Conservation (phyloP, 805 yeast genomes). For the baker's yeast (Saccharomyces cerevisiae) region DNA sequence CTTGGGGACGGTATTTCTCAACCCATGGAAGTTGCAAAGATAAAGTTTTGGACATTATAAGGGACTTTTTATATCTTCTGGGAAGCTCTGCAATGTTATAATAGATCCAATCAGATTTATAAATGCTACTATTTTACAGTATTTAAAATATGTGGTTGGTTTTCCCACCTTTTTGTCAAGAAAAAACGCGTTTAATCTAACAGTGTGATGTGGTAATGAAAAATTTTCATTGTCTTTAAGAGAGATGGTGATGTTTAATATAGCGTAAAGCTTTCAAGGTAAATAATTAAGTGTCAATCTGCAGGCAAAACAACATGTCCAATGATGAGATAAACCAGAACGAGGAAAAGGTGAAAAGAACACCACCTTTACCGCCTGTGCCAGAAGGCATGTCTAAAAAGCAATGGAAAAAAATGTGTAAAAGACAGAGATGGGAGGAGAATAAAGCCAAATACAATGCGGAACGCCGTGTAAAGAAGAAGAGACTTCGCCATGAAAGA, state of each 20-base stretch:
- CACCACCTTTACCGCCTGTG: slow-evolving; percentile 29
- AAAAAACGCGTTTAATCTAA: background rate
- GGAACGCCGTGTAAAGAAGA: slow-evolving; percentile 48
- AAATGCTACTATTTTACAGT: background rate
- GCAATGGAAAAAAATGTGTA: slow-evolving; percentile 72
- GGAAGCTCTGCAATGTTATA: background rate
- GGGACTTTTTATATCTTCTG: background rate
- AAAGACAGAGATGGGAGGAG: slow-evolving; percentile 50
- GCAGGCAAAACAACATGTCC: background rate
- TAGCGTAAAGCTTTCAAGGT: background rate
- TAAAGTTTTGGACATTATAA: slow-evolving; percentile 8
- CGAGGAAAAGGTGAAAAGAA: slow-evolving; percentile 6
- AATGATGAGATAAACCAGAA: background rate
- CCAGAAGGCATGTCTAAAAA: slow-evolving; percentile 86
- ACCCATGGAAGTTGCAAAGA: slow-evolving; percentile 50
- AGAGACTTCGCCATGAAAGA: slow-evolving; percentile 35
- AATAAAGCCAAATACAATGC: slow-evolving; percentile 53
- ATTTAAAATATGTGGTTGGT: background rate
- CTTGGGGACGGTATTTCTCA: slow-evolving; percentile 87
- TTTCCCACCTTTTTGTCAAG: background rate
- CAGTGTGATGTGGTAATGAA: background rate
- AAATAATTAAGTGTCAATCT: background rate
- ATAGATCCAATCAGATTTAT: background rate
- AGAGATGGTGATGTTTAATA: background rate
- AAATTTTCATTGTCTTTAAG: background rate